Evolutionary conservation across 1,139 yeast genomes (phyloP).

Genomic region (Hyphopichia wangnamkhiaoensis): DNA sequence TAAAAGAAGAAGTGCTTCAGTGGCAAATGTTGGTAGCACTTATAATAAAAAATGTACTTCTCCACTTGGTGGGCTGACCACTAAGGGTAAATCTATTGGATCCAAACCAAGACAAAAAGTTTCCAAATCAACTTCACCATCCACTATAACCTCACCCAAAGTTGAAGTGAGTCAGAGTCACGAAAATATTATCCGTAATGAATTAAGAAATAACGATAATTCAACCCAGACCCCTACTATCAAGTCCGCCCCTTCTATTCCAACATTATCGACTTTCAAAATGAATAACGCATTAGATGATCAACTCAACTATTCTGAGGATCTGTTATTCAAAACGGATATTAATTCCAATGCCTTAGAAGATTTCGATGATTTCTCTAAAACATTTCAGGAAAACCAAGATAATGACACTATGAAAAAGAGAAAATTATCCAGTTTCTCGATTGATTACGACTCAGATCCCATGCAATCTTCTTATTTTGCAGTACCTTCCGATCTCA

Average conservation of each 20-base stretch:
- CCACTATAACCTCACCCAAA: neutral
- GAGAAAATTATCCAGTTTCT: neutral
- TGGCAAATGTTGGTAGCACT: slow-evolving; percentile 4
- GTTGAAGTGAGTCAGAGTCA: neutral
- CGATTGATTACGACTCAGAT: neutral
- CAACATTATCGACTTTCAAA: slow-evolving; percentile 1
- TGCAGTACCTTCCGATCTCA: neutral
- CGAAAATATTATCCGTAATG: no score
- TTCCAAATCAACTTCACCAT: neutral
- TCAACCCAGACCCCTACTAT: neutral
- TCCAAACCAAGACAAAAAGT: neutral
- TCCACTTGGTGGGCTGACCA: neutral
- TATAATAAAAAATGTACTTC: neutral
- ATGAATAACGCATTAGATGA: neutral
- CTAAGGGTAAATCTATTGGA: neutral
- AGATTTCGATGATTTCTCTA: neutral
- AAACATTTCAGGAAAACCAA: neutral
- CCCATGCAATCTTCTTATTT: neutral
- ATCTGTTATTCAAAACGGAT: neutral
- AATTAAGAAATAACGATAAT: neutral
- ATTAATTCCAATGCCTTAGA: neutral
- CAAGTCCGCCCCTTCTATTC: slow-evolving; percentile 1
- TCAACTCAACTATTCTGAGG: neutral
- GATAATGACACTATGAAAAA: neutral
- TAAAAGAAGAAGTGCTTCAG: slow-evolving; percentile 3